phyloP scores from a whole-genome alignment of 805 yeast genomes.

The Wickerhamiella cacticola region DNA sequence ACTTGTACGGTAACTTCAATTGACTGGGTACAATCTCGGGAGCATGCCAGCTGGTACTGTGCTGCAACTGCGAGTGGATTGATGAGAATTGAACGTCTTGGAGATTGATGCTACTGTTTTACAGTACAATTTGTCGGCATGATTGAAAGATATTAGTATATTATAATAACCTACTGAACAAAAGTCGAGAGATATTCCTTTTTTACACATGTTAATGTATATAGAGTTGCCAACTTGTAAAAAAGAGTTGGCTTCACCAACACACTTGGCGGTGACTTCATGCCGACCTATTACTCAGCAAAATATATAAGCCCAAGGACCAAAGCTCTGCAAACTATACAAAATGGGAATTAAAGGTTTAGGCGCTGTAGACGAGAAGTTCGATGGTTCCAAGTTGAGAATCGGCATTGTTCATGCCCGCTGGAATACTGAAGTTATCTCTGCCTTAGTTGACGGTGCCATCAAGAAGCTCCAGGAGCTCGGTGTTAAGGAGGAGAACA shows the following conservation, averaged over 20 bases:
- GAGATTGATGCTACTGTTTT: not conserved
- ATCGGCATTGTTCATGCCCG: constrained; percentile 91
- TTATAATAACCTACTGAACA: not conserved
- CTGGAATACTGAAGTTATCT: constrained; percentile 76
- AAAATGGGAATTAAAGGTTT: constrained; percentile 48
- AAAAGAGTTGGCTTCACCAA: not conserved
- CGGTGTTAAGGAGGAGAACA: constrained; percentile 68
- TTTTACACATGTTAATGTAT: too few relatives aligned
- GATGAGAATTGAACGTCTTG: constrained; percentile 30
- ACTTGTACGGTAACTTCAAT: constrained; percentile 39
- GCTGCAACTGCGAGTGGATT: constrained; percentile 44
- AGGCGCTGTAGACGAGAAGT: constrained; percentile 56
- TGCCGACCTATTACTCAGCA: not conserved
- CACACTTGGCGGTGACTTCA: not conserved
- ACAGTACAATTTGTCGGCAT: not conserved
- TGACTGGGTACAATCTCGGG: constrained; percentile 45
- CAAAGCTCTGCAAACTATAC: not conserved
- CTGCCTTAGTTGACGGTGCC: constrained; percentile 71
- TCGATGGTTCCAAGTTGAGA: constrained; percentile 48
- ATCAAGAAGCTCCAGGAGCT: constrained; percentile 42
- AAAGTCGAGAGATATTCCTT: too few relatives aligned
- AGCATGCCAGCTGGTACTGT: constrained; percentile 37
- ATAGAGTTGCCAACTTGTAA: constrained; percentile 4
- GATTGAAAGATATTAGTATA: too few relatives aligned
- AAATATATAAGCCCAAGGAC: not conserved